A percentile compares a stretch with the other conserved stretches of the same genome.
These are phyloP conservation scores for Coemansia sp. DNA, from an alignment of 192 early-diverging fungal species.

Conservation along the genomic window DNA sequence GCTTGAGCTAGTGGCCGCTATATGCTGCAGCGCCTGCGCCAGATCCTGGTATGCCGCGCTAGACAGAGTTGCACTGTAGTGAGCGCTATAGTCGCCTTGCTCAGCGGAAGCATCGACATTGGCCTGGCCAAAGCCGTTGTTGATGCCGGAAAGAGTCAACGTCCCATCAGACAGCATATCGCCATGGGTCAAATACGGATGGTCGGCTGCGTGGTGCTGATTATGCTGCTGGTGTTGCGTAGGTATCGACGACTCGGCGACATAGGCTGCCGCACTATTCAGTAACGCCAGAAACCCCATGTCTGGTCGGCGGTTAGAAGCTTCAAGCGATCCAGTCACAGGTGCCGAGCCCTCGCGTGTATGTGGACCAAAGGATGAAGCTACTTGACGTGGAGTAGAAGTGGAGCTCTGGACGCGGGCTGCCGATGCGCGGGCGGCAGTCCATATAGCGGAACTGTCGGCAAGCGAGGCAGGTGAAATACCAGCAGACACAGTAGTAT, in stretches of 20 bases:
- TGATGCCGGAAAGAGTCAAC: constrained; percentile 32
- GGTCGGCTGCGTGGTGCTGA: constrained; percentile 10
- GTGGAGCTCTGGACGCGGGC: constrained; percentile 30
- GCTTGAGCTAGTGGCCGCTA: constrained; percentile 33
- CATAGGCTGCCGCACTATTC: constrained; percentile 48
- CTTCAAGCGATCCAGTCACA: constrained; percentile 20
- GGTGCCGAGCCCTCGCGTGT: constrained; percentile 42
- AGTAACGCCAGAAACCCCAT: constrained; percentile 51
- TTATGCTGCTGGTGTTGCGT: constrained; percentile 20
- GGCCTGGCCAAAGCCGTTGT: constrained; percentile 16
- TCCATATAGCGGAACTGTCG: constrained; percentile 17
- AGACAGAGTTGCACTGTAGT: constrained; percentile 32
- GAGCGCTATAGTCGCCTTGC: constrained; percentile 18
- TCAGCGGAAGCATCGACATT: constrained; percentile 3
- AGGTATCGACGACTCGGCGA: constrained; percentile 38
- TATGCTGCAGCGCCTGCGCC: constrained; percentile 50
- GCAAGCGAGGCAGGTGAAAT: constrained; percentile 9
- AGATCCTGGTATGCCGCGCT: constrained; percentile 43
- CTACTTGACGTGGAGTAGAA: constrained; percentile 31
- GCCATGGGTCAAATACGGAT: constrained; percentile 20
- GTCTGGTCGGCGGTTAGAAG: constrained; percentile 19
- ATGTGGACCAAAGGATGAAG: constrained; percentile 15
- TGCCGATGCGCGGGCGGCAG: constrained; percentile 3
- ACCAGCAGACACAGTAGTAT: constrained; percentile 6
- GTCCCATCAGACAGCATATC: constrained; percentile 30